phyloP scores from a whole-genome alignment of 306 rosid genomes.

The Medicago truncatula region MtrunA17r5.0-ANR NC_053045.1:35120001-35120500 shows the following conservation, averaged over 20 bases:
- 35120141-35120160: not conserved
- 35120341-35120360: conserved; percentile 11
- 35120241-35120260: not conserved
- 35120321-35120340: not conserved
- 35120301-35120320: conserved; percentile 17
- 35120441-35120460: no score
- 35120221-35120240: not conserved
- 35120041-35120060: not conserved
- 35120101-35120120: not conserved
- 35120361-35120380: conserved; percentile 1
- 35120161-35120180: not conserved
- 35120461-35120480: not conserved
- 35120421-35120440: not conserved
- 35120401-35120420: not conserved
- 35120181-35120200: not conserved
- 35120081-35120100: not conserved
- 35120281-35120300: not conserved
- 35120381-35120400: conserved; percentile 12
- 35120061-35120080: not conserved
- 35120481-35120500: not conserved
- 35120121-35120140: not conserved
- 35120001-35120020: not conserved
- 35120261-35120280: no score
- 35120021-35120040: not conserved
- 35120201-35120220: not conserved